phyloP scores from a whole-genome alignment of 441 rosid genomes.

The Pelargonium myrrhifolium region DNA sequence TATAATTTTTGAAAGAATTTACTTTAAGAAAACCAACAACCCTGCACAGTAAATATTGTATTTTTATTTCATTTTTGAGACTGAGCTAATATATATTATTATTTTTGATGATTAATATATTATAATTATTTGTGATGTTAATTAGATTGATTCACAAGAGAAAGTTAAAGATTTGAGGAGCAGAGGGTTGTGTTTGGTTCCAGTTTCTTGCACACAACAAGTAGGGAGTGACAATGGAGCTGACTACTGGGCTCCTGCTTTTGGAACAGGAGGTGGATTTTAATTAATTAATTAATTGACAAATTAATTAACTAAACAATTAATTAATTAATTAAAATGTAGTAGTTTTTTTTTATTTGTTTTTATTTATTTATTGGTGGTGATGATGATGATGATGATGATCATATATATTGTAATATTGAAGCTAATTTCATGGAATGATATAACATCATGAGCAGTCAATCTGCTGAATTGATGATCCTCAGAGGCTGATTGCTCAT shows the following conservation, averaged over 20 bases:
- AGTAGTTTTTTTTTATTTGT: not conserved
- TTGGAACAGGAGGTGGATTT: constrained; percentile 22
- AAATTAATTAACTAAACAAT: not conserved
- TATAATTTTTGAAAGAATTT: too few relatives aligned
- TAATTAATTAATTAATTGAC: not conserved
- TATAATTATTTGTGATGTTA: not conserved
- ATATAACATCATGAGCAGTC: too few relatives aligned
- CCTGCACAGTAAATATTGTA: too few relatives aligned
- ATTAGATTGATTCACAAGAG: not conserved
- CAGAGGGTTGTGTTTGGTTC: constrained; percentile 85
- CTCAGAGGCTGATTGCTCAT: too few relatives aligned
- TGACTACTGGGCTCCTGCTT: constrained; percentile 82
- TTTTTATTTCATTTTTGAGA: too few relatives aligned
- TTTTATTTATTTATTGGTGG: not conserved
- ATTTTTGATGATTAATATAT: not conserved
- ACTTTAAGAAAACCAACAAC: too few relatives aligned
- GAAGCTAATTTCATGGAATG: too few relatives aligned
- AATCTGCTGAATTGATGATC: too few relatives aligned
- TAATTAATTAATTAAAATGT: not conserved
- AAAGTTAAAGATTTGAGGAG: constrained; percentile 49
- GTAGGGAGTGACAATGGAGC: constrained; percentile 80
- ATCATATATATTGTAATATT: not conserved
- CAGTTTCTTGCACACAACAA: constrained; percentile 70
- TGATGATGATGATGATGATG: not conserved
- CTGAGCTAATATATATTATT: not conserved